phyloP scores from a whole-genome alignment of 495 filamentous ascomycete genomes.

The Penicillium daleae region DNA sequence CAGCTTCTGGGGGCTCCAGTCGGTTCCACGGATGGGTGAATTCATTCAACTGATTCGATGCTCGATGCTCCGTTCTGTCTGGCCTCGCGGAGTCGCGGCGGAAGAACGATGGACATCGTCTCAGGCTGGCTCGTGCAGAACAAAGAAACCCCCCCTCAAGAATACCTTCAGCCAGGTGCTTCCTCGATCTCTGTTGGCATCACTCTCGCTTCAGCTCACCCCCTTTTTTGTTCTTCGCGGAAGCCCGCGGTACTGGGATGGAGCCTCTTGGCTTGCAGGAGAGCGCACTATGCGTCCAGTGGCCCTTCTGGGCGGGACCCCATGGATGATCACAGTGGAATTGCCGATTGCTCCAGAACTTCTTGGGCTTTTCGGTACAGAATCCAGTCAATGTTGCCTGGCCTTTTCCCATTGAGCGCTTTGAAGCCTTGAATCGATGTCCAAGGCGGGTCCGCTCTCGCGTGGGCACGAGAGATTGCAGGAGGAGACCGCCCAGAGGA shows the following conservation, averaged over 20 bases:
- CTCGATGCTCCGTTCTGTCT: not conserved
- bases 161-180: not conserved
- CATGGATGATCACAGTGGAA: conserved; percentile 16
- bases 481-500: conserved; percentile 4
- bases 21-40: not conserved
- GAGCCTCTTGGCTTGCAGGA: conserved; percentile 3
- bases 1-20: conserved; percentile 10
- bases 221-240: conserved; percentile 14
- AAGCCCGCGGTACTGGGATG: conserved; percentile 12
- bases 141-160: not conserved
- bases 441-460: conserved; percentile 1
- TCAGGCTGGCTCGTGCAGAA: not conserved
- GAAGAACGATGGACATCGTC: not conserved
- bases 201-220: conserved; percentile 9
- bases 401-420: not conserved
- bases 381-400: not conserved
- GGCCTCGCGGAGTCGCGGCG: not conserved
- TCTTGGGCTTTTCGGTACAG: not conserved
- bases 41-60: not conserved
- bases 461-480: conserved; percentile 13
- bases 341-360: conserved; percentile 17
- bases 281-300: conserved; percentile 9
- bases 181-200: not conserved
- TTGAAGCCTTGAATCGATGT: not conserved
- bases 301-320: conserved; percentile 9